Base-by-base conservation (phyloP, 306 rosid genomes). In the Cucumis cinereus region DNA sequence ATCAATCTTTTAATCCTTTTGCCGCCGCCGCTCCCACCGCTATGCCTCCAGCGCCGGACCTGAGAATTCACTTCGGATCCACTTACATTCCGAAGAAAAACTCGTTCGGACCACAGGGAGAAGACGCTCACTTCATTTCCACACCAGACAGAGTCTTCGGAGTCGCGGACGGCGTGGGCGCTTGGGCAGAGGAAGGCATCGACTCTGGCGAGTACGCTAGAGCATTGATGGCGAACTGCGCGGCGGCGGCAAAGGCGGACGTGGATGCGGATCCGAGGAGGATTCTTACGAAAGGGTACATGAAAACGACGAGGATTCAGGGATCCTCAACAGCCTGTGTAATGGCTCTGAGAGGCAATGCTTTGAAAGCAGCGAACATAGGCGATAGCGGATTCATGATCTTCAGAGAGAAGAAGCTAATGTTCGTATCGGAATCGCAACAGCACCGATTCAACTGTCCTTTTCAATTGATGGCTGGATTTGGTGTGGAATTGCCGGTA, bases 311-410 rank as follows among this genome's bases (percentile, higher is more conserved):
- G 7, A 10, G 6, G 3, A 61, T 61, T 14, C 35, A 12, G 6
- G 86, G 81, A 5, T 76, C 83, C 3, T 76, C 86, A 9, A 83
- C 83, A 1, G 81, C 83, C 13, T 83, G 83, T 75, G 28, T 79
- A 3, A 6, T 59, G 10, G 20, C 77, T 19, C 78, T 75, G 10
- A 75, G 38, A 4, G 45, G 23, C 19, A 52, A 74, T n/a, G 10
- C 26, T 0, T 22, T 82, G 28, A 57, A 23, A 16, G 40, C 74
- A 13, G 70, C 53, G 14, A 82, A 70, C 7, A 23, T 79, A n/a
- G 85, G 80, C 16, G 78, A 74, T 30, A 79, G 75, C 60, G 80
- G 82, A 10, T 78, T 82, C 59, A 40, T 82, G 69, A n/a, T 82
- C 14, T 79, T 82, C 67, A 73, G 83, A 33, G 17, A 61, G 43